Conservation (phyloP, 2,329 filamentous ascomycete genomes). For the Alternaria burnsii region DNA sequence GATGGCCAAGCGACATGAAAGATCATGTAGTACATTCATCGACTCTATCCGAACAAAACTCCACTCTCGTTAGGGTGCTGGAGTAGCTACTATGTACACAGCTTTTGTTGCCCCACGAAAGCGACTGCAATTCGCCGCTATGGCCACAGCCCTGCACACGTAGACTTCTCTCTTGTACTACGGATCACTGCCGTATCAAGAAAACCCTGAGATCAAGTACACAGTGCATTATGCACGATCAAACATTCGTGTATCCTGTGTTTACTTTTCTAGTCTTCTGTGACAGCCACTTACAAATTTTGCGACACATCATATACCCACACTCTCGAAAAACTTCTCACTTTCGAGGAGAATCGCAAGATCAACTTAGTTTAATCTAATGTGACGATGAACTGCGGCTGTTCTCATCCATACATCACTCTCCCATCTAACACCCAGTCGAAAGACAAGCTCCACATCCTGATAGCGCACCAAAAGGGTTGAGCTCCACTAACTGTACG, state of each 20-base stretch:
- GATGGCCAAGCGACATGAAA: not conserved
- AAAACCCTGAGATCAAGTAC: not conserved
- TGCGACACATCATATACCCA: not conserved
- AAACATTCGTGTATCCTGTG: not conserved
- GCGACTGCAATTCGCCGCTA: not conserved
- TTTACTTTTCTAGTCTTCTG: slow-evolving; percentile 12
- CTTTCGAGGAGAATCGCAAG: not conserved
- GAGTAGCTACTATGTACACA: not conserved
- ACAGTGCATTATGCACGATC: not conserved
- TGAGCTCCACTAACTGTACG: slow-evolving; percentile 55
- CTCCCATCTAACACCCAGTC: slow-evolving; percentile 55
- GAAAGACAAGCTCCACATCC: slow-evolving; percentile 57
- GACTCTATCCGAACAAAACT: not conserved
- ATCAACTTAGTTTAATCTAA: not conserved
- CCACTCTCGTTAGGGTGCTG: not conserved
- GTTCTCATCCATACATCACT: slow-evolving; percentile 49
- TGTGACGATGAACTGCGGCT: not conserved
- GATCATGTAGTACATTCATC: not conserved
- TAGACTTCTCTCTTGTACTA: too few species aligned
- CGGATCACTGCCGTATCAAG: not conserved
- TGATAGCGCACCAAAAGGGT: slow-evolving; percentile 56
- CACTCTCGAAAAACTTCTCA: not conserved
- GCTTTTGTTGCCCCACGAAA: not conserved
- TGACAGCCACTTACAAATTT: not conserved
- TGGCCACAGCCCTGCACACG: not conserved